Base-by-base conservation (phyloP, 2,329 filamentous ascomycete species). In the Botrytis paeoniae region DNA sequence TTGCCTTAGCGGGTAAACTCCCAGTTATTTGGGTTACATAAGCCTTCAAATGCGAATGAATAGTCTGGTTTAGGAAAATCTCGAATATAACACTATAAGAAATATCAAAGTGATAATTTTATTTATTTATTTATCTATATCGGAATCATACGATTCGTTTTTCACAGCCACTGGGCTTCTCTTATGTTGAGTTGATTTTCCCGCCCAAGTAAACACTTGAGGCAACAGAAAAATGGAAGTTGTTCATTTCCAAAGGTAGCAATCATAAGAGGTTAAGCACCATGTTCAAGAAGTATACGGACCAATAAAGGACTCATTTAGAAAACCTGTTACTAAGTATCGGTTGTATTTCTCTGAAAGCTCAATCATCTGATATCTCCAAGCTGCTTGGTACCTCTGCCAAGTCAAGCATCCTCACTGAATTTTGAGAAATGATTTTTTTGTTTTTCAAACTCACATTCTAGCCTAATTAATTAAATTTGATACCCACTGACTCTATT, bases 381-480 rank as follows among this genome's bases (percentile, higher is more conserved):
- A 41, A 57, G 18, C 20, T 57, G 10, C 4, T n/a, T n/a, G 37
- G 18, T 18, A 32, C 20, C 18, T 20, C 41, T 29, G 10, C 32
- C 18, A 41, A 41, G 32, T 43, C 7, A 22, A 32, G 37, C 48
- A 32, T 22, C 25, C 41, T 32, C 35, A 41, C 51, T 16, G 0
- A 29, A 68, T 41, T 29, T 41, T 57, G n/a, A 25, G 29, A 41
- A 57, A 12, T 39, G 14, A 2, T 25, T 9, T 29, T 29, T 22
- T 57, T 29, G 16, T 43, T 20, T 69, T 29, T 25, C 20, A 29
- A 69, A 57, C 16, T 57, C 48, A 32, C 54, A 32, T 69, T 69
- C 48, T 43, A 69, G 65, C 10, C 48, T 69, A 69, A 57, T 69
- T 57, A 41, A 69, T 41, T 57, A 57, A 69, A 7, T 57, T 57